Evolutionary conservation across 2,329 filamentous ascomycete species (phyloP), one percentile per base, ranked within the genome.

Genomic region (Cladophialophora yegresii): DNA sequence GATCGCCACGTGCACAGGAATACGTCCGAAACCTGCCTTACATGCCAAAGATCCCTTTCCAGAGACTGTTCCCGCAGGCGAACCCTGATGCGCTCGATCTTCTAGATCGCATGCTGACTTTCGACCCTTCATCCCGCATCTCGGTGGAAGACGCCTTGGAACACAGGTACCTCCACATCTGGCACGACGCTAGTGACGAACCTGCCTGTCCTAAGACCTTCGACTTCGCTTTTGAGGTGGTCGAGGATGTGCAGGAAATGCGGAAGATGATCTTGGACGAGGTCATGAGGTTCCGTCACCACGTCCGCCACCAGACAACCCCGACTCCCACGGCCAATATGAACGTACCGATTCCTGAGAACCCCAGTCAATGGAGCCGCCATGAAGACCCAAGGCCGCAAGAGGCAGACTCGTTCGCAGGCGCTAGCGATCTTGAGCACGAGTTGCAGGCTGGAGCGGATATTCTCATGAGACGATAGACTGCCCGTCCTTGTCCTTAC

Each of bases 181-280:
- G 95, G 95, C 95, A 99, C 81, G 95, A 99, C 73, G 91, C 93
- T 58, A 93, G 90, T 3, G 95, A 99, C 79, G 95, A 99, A 82
- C 95, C 95, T 22, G 86, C 89, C 69, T 98, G 93, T 81, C 93
- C 93, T 0, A 91, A 89, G 16, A 93, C 92, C 20, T 99, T 99
- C 80, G 93, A 99, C 82, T 99, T 99, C 81, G 90, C 93, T 76
- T 99, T 99, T 74, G 95, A 99, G 77, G 88, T 96, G n/a, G 87
- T 97, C 45, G 93, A 99, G 59, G 95, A 98, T 51, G 92, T 99
- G 22, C 85, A 83, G 23, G 91, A 97, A 72, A 98, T 99, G 93
- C 91, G 95, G 76, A 88, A 89, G 78, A 96, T 97, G 91, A 99
- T 99, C 70, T 83, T 97, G 65, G 89, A 93, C n/a, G 95, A 99